phyloP scores from a whole-genome alignment of 306 rosid species.

The Casuarina equisetifolia region DNA sequence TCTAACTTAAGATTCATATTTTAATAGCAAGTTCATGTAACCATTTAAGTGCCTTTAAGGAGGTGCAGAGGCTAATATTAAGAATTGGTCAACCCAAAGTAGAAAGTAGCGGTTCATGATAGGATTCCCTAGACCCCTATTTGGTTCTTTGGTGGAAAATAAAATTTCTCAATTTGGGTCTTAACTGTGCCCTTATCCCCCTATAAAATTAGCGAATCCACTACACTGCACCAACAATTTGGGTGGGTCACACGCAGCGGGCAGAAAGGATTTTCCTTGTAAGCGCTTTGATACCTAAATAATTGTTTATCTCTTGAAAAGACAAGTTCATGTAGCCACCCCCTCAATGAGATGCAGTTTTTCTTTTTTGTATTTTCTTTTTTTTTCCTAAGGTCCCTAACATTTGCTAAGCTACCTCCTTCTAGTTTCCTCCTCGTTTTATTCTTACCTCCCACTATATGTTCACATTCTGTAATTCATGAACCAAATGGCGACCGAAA shows the following conservation, averaged over 20 bases:
- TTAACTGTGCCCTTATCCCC: constrained; percentile 11
- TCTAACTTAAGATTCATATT: neutral
- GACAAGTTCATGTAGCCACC: constrained; percentile 17
- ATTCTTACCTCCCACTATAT: neutral
- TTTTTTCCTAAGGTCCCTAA: too few relatives aligned
- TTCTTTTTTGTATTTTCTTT: too few relatives aligned
- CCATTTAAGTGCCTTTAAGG: neutral
- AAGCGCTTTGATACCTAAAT: constrained; percentile 30
- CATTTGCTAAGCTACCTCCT: neutral
- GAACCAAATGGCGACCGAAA: neutral
- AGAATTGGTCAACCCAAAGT: neutral
- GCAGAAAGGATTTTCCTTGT: constrained; percentile 36
- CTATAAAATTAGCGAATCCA: constrained; percentile 6
- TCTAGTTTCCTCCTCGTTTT: neutral
- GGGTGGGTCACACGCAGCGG: constrained; percentile 36
- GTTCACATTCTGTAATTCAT: neutral
- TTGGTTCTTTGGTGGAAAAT: neutral
- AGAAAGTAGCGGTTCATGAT: neutral
- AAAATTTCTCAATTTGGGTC: constrained; percentile 14
- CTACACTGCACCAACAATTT: constrained; percentile 1
- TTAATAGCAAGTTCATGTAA: neutral
- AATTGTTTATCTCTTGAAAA: constrained; percentile 10
- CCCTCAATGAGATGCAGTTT: neutral
- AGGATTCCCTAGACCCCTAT: constrained; percentile 1
- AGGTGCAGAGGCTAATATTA: neutral